Evolutionary conservation across 305 asterid genomes (phyloP).

Genomic region (Fraxinus xanthoxyloides): DNA sequence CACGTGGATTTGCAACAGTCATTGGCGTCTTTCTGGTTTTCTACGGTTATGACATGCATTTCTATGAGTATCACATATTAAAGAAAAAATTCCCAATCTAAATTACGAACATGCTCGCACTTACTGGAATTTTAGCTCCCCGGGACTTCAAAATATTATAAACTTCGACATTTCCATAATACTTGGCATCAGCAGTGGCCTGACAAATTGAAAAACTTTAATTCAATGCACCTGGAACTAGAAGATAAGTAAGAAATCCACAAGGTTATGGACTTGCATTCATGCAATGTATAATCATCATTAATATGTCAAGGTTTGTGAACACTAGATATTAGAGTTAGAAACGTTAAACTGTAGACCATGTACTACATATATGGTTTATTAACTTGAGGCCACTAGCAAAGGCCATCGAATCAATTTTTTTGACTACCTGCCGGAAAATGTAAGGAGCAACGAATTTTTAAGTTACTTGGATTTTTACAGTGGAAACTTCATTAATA

Average conservation of each 20-base stretch:
- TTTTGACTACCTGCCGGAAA: background rate
- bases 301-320: background rate
- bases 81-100: conserved; percentile 16
- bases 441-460: background rate
- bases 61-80: conserved; percentile 21
- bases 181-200: conserved; percentile 98
- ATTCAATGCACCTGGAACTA: background rate
- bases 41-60: conserved; percentile 45
- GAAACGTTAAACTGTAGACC: background rate
- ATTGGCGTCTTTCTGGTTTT: conserved; percentile 97
- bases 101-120: conserved; percentile 24
- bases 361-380: background rate
- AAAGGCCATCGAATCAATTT: background rate
- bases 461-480: background rate
- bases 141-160: conserved; percentile 88
- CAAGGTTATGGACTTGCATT: background rate
- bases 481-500: background rate
- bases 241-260: conserved; percentile 8
- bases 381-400: background rate
- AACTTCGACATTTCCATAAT: conserved; percentile 77
- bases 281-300: background rate
- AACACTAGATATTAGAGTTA: background rate
- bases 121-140: conserved; percentile 89
- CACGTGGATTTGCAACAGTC: conserved; percentile 93
- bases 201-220: conserved; percentile 28